These are phyloP conservation scores for Bolboschoenoplectus hybrid DNA, from an alignment of 202 grass and related monocot species.

Conservation along the genomic window DNA sequence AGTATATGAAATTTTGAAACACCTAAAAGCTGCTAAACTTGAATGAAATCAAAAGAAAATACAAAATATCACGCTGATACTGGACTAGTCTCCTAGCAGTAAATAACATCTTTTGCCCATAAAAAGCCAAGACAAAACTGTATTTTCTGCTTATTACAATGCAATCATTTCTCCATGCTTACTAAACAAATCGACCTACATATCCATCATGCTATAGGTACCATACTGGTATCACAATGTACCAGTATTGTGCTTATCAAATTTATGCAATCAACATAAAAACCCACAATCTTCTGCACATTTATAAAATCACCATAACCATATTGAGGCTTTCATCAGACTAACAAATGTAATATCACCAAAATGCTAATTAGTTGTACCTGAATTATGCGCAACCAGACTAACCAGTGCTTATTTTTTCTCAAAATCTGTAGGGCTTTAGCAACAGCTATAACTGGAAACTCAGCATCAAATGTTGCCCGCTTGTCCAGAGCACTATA, in stretches of 20 bases:
- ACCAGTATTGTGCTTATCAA: background rate
- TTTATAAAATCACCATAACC: slow-evolving; percentile 1
- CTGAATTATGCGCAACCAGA: slow-evolving; percentile 70
- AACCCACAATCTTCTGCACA: background rate
- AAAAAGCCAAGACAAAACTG: background rate
- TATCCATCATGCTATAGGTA: background rate
- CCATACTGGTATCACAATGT: background rate
- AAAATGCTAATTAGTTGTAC: slow-evolving; percentile 33
- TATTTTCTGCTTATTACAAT: slow-evolving; percentile 4
- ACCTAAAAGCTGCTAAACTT: background rate
- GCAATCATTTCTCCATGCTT: background rate
- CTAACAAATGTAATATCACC: background rate
- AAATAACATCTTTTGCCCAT: background rate
- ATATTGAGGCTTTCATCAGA: slow-evolving; percentile 12
- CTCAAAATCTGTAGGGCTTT: slow-evolving; percentile 83
- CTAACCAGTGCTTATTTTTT: slow-evolving; percentile 50
- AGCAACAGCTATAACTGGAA: slow-evolving; percentile 70
- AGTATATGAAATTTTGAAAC: background rate
- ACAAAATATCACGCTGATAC: background rate
- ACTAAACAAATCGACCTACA: background rate
- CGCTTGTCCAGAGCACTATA: slow-evolving; percentile 85
- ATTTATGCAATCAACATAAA: background rate
- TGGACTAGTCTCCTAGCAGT: background rate
- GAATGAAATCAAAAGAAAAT: background rate
- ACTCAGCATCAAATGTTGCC: slow-evolving; percentile 83